phyloP scores from a whole-genome alignment of 805 yeast genomes.

The Candida broadrunensis region DNA sequence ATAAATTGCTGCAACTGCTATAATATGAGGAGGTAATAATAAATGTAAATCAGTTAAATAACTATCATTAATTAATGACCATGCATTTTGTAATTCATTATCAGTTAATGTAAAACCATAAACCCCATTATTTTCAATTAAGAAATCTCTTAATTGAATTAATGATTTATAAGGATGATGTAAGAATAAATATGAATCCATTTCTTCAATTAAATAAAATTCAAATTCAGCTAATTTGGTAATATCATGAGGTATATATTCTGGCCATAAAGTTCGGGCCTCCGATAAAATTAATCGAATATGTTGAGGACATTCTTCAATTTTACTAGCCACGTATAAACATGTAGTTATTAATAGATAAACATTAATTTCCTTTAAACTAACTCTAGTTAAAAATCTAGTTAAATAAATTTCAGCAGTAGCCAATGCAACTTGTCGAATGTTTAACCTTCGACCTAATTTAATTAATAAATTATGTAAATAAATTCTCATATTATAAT shows the following conservation, averaged over 20 bases:
- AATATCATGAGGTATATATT: slow-evolving; percentile 85
- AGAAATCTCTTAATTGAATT: slow-evolving; percentile 46
- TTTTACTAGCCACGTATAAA: slow-evolving; percentile 85
- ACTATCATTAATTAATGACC: slow-evolving; percentile 89
- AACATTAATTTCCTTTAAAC: slow-evolving; percentile 76
- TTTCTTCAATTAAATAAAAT: slow-evolving; percentile 86
- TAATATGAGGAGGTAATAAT: slow-evolving; percentile 83
- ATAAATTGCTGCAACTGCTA: slow-evolving; percentile 80
- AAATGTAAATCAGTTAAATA: slow-evolving; percentile 84
- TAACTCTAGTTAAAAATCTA: slow-evolving; percentile 71
- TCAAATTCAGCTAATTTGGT: slow-evolving; percentile 94
- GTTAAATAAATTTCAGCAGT: slow-evolving; percentile 84
- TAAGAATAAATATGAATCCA: slow-evolving; percentile 66
- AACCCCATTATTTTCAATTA: slow-evolving; percentile 26
- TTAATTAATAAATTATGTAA: slow-evolving; percentile 72
- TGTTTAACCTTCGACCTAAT: slow-evolving; percentile 72
- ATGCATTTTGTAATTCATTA: slow-evolving; percentile 77
- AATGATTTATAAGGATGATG: slow-evolving; percentile 75
- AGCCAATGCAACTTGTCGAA: slow-evolving; percentile 80
- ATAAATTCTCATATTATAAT: slow-evolving; percentile 68
- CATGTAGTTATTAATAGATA: slow-evolving; percentile 82
- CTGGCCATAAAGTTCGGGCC: slow-evolving; percentile 92
- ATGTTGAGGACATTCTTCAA: slow-evolving; percentile 95
- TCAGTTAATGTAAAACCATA: slow-evolving; percentile 41
- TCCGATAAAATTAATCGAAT: slow-evolving; percentile 79